Base-by-base conservation (phyloP, 768 basidiomycete species). In the Suillus discolor region DNA sequence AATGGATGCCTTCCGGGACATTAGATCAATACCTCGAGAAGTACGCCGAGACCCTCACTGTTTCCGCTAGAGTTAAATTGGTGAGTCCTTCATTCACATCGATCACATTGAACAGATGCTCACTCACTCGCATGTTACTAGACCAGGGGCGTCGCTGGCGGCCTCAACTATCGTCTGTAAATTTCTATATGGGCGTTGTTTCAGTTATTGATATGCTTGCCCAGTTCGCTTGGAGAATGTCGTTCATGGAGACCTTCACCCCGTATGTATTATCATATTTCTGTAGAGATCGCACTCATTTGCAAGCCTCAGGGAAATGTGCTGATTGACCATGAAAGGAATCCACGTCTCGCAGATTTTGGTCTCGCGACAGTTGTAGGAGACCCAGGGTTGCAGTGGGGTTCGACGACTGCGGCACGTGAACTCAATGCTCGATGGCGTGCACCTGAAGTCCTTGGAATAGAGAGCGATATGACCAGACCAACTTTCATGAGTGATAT, bases 341-440 rank as follows among this genome's bases (percentile, higher is more conserved):
- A 74, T 20, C 82, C 78, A 0, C 75, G 77, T 12, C 67, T 85
- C 9, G 75, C 78, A 36, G 83, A 84, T 61, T 84, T 85, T 49
- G 83, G 83, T 1, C 69, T 83, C 6, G 82, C 81, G n/a, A 79
- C 69, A 38, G 75, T 82, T 49, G 71, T 78, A 18, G 72, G 71
- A 20, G 78, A 81, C 15, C 70, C 75, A 53, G 69, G 73, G 23
- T 55, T 71, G 18, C 70, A 69, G 44, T 75, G 64, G 38, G 0
- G 2, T 53, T 16, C 36, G 38, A 73, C 74, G n/a, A 79, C 79
- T 2, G 62, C 57, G n/a, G 73, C 80, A 41, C 77, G 77, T 15
- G 5, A 53, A 4, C 79, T 82, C 8, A 77, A 79, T 31, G 73
- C 80, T 38, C 77, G 82, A 2, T 83, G 82, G 81, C 78, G 81